Conservation (phyloP, 116 monocot species). For the Zostera marina region DNA sequence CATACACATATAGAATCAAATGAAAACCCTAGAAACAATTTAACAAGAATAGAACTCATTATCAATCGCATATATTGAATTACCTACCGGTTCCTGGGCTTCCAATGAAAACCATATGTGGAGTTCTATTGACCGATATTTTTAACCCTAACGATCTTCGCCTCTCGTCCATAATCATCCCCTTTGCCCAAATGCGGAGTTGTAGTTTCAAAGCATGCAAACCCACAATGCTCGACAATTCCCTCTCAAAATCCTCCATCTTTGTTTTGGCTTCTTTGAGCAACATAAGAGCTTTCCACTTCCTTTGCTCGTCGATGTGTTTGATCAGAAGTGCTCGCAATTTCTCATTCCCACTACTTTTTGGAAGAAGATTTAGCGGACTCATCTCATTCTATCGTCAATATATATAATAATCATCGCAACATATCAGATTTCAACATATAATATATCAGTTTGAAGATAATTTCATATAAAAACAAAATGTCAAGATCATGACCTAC, state of each 20-base stretch:
- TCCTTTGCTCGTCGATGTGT: conserved; percentile 54
- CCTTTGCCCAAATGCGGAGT: conserved; percentile 70
- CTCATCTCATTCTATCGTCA: conserved; percentile 49
- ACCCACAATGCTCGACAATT: conserved; percentile 60
- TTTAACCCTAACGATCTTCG: conserved; percentile 55
- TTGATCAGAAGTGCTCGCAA: conserved; percentile 35
- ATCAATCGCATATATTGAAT: too few species aligned
- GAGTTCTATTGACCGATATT: conserved; percentile 44
- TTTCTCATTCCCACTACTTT: conserved; percentile 25
- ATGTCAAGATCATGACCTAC: too few species aligned
- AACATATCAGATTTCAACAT: too few species aligned
- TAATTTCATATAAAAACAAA: too few species aligned
- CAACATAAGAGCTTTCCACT: conserved; percentile 35
- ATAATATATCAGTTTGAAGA: too few species aligned
- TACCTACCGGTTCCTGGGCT: conserved; percentile 93
- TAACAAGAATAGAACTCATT: too few species aligned
- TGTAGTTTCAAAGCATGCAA: conserved; percentile 60
- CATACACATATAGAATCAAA: too few species aligned
- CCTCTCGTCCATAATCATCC: conserved; percentile 91
- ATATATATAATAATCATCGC: too few species aligned
- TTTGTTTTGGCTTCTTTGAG: conserved; percentile 43
- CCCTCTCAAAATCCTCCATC: conserved; percentile 63
- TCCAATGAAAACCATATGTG: conserved; percentile 96
- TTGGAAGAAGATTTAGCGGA: conserved; percentile 49
- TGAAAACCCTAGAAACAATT: too few species aligned